phyloP scores from a whole-genome alignment of 108 stramenopile species.

The Nitzschia inconspicua region DNA sequence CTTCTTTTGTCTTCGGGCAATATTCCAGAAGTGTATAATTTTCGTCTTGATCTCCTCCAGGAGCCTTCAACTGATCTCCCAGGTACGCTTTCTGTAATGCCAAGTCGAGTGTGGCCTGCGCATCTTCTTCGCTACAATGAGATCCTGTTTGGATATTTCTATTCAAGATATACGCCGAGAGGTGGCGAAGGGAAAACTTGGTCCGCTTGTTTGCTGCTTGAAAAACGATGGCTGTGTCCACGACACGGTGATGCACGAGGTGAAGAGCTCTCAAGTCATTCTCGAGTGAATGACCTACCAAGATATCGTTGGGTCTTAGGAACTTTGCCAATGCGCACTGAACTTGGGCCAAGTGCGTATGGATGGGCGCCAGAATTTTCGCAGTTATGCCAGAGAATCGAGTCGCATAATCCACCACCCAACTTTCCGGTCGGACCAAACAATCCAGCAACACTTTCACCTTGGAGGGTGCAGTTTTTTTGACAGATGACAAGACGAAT shows the following conservation, averaged over 20 bases:
- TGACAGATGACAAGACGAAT: too few species aligned
- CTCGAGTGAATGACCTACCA: conserved; percentile 92
- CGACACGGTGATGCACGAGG: conserved; percentile 63
- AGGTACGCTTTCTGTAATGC: conserved; percentile 61
- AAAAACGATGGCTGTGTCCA: conserved; percentile 88
- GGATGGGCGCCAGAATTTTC: conserved; percentile 45
- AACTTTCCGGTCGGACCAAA: conserved; percentile 70
- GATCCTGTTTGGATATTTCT: conserved; percentile 59
- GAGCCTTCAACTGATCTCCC: conserved; percentile 52
- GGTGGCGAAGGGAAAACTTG: conserved; percentile 69
- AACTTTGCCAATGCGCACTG: conserved; percentile 64
- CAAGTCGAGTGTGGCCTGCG: conserved; percentile 59
- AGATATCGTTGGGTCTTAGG: conserved; percentile 63
- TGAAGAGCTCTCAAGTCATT: conserved; percentile 83
- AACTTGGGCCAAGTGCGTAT: conserved; percentile 63
- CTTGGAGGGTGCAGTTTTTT: conserved; percentile 23
- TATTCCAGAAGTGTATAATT: conserved; percentile 11
- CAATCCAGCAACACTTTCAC: conserved; percentile 64
- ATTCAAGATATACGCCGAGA: conserved; percentile 50
- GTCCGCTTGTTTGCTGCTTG: conserved; percentile 26
- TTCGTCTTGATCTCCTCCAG: conserved; percentile 25
- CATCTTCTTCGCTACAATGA: conserved; percentile 84
- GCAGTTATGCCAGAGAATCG: conserved; percentile 74
- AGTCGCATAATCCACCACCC: conserved; percentile 68
- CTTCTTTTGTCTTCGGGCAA: conserved; percentile 15